Percentiles rank a stretch among this genome's conserved stretches.
Conservation (phyloP, 164 flowering plant genomes). For the Nymphaea colorata region DNA sequence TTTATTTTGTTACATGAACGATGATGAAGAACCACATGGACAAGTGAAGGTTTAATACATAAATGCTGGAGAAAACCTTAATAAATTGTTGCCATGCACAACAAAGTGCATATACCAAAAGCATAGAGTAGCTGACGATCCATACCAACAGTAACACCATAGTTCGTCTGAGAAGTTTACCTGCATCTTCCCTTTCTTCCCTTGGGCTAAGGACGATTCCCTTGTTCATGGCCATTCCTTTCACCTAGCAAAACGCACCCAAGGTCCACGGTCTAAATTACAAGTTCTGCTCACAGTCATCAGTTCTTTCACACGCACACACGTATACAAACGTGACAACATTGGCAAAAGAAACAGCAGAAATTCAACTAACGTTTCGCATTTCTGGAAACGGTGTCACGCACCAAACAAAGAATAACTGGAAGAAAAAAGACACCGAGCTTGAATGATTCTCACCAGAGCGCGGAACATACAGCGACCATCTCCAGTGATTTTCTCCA, state of each 20-base stretch:
- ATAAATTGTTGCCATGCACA: neutral
- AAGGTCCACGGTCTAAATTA: neutral
- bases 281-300: neutral
- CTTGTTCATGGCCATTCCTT: slow-evolving; percentile 91
- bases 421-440: neutral
- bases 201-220: slow-evolving; percentile 39
- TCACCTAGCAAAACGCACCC: slow-evolving; percentile 31
- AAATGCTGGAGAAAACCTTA: neutral
- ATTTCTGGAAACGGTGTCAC: neutral
- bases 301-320: too few species aligned
- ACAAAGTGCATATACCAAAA: too few species aligned
- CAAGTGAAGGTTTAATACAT: neutral
- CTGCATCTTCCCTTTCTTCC: slow-evolving; percentile 77
- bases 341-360: neutral
- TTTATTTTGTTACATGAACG: too few species aligned
- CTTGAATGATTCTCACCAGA: slow-evolving; percentile 35
- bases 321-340: too few species aligned
- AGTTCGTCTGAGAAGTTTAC: slow-evolving; percentile 14
- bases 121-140: too few species aligned
- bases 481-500: slow-evolving; percentile 77
- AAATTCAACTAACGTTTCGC: too few species aligned
- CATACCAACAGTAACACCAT: too few species aligned
- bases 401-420: neutral
- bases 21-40: too few species aligned
- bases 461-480: slow-evolving; percentile 95